Conservation (phyloP, 2,329 filamentous ascomycete genomes). For the Alternaria rosae region DNA sequence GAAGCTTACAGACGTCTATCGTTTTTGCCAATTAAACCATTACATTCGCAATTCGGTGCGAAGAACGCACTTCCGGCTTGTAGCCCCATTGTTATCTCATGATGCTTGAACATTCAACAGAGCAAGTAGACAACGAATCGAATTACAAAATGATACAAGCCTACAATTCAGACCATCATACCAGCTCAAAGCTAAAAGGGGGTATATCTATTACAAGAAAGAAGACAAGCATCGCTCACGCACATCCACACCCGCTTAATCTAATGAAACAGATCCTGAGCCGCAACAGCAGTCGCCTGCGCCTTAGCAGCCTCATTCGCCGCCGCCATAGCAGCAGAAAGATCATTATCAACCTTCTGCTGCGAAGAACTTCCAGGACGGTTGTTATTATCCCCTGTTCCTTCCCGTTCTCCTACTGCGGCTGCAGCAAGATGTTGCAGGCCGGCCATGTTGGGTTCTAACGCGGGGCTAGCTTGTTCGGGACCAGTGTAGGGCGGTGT, state of each 20-base stretch:
- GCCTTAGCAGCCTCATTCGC: conserved; percentile 34
- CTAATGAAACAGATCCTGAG: conserved; percentile 26
- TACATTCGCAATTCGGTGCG: too few species aligned
- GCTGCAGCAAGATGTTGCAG: conserved; percentile 50
- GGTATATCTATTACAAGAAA: conserved; percentile 9
- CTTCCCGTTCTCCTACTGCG: conserved; percentile 48
- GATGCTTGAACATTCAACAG: too few species aligned
- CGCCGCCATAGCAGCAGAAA: conserved; percentile 48
- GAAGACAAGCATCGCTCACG: background rate
- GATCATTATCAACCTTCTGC: conserved; percentile 41
- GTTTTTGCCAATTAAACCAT: too few species aligned
- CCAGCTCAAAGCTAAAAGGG: background rate
- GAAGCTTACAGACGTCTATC: too few species aligned
- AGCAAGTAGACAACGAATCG: background rate
- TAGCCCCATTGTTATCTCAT: too few species aligned
- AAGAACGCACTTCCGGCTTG: too few species aligned
- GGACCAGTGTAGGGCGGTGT: conserved; percentile 25
- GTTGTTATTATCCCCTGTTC: conserved; percentile 12
- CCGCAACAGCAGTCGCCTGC: conserved; percentile 44
- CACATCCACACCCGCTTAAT: background rate
- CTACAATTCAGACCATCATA: background rate
- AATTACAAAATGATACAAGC: background rate
- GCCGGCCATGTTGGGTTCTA: conserved; percentile 48
- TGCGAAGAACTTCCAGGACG: conserved; percentile 22
- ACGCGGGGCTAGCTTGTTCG: conserved; percentile 36